Conservation (phyloP, 208 protist genomes). For the Leishmania turanica region DNA sequence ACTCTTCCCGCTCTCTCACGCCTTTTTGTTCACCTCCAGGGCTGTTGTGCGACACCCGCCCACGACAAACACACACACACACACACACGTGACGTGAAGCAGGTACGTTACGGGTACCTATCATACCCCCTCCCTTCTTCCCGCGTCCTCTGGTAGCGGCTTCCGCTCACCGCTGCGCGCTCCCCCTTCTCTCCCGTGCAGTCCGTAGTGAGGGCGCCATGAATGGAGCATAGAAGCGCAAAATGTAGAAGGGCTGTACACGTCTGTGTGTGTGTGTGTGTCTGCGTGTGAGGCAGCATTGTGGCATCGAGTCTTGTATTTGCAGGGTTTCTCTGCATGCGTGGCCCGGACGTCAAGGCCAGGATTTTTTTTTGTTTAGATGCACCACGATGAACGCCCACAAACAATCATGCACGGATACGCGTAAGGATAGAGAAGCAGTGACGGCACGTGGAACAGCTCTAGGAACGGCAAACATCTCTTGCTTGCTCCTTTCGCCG, state of each 20-base stretch:
- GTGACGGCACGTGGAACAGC: not conserved
- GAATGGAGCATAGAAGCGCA: not conserved
- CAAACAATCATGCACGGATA: no score
- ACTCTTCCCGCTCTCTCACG: not conserved
- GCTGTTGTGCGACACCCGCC: not conserved
- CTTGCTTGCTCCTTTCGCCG: not conserved
- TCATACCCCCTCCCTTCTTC: not conserved
- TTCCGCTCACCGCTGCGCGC: not conserved
- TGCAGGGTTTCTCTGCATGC: not conserved
- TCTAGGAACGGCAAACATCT: not conserved
- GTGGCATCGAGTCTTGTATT: not conserved
- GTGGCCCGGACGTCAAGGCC: no score
- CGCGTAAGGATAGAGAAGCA: not conserved
- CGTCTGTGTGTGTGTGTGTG: not conserved
- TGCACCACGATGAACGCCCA: not conserved
- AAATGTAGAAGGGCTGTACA: not conserved
- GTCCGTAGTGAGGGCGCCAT: not conserved
- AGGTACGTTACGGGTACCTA: not conserved
- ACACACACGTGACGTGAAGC: not conserved
- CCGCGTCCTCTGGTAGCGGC: not conserved
- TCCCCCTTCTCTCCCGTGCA: not conserved
- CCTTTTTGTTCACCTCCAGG: not conserved
- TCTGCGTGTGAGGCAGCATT: not conserved
- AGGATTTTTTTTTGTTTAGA: not conserved
- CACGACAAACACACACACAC: not conserved